A percentile compares a stretch with the other conserved stretches of the same genome.
These are phyloP conservation scores for Cryphonectria nitschkei DNA, from an alignment of 2,329 filamentous ascomycete species.

Conservation along the genomic window DNA sequence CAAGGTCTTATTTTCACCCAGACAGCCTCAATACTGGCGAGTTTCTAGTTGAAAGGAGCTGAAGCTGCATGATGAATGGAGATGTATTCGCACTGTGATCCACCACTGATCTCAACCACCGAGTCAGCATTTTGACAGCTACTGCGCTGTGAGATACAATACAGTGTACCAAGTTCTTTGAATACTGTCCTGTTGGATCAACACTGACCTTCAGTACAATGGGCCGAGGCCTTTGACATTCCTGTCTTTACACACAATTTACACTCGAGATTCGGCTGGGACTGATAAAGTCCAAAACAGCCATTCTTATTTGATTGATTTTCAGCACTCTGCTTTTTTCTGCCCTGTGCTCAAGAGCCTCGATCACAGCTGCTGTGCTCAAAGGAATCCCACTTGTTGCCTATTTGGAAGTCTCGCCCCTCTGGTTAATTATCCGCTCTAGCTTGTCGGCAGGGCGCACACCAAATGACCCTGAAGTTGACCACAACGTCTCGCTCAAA, in stretches of 20 bases:
- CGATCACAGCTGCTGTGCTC: background rate
- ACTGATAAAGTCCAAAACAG: background rate
- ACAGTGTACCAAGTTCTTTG: background rate
- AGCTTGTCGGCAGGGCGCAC: background rate
- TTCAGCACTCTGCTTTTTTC: background rate
- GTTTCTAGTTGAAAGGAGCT: background rate
- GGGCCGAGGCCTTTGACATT: background rate
- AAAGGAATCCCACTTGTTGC: background rate
- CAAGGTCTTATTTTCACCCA: background rate
- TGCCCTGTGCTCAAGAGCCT: background rate
- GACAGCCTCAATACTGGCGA: background rate
- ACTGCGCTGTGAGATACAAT: background rate
- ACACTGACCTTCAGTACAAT: background rate
- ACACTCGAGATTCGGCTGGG: background rate
- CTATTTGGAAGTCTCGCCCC: background rate
- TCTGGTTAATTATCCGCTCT: background rate
- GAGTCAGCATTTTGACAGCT: background rate
- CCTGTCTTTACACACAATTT: background rate
- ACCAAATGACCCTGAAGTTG: slow-evolving; percentile 2
- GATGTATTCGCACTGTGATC: background rate
- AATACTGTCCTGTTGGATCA: background rate
- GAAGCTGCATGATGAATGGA: background rate
- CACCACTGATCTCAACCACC: background rate
- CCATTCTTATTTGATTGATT: background rate
- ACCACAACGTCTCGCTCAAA: slow-evolving; percentile 30